A percentile compares a stretch with the other conserved stretches of the same genome.
Evolutionary conservation across 331 rosid genomes (phyloP).

Genomic region (Acacia concinna): DNA sequence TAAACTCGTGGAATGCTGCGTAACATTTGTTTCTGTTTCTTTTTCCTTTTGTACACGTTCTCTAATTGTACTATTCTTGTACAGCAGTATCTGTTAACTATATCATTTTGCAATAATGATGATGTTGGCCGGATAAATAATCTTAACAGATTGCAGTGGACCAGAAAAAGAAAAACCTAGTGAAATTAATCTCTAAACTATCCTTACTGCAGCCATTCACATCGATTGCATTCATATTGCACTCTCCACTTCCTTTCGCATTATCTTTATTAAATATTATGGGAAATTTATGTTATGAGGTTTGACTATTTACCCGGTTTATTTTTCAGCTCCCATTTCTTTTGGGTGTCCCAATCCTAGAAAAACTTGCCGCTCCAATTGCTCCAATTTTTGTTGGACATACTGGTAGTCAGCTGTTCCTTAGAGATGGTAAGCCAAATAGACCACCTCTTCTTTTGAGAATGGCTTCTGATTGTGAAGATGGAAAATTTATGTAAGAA

Average conservation of each 20-base stretch:
- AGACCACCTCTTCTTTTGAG: slow-evolving; percentile 86
- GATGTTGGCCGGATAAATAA: slow-evolving; percentile 1
- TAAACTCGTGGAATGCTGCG: neutral
- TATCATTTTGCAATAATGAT: neutral
- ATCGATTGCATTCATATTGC: neutral
- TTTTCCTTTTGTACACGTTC: neutral
- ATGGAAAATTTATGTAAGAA: slow-evolving; percentile 80
- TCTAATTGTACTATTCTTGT: neutral
- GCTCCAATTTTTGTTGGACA: slow-evolving; percentile 86
- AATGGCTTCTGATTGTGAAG: slow-evolving; percentile 91
- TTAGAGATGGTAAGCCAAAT: slow-evolving; percentile 86
- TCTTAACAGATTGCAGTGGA: neutral
- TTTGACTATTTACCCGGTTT: slow-evolving; percentile 29
- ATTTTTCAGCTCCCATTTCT: slow-evolving; percentile 85
- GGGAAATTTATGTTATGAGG: slow-evolving; percentile 6
- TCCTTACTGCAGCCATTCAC: neutral
- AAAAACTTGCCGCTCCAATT: slow-evolving; percentile 78
- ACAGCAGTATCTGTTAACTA: neutral
- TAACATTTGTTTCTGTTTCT: neutral
- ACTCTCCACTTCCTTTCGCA: neutral
- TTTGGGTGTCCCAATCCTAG: slow-evolving; percentile 81
- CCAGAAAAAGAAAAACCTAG: neutral
- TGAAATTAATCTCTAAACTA: slow-evolving; percentile 16
- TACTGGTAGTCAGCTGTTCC: slow-evolving; percentile 93
- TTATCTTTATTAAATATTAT: slow-evolving; percentile 22